Base-by-base conservation (phyloP, 305 asterid species). In the Fraxinus baroniana region DNA sequence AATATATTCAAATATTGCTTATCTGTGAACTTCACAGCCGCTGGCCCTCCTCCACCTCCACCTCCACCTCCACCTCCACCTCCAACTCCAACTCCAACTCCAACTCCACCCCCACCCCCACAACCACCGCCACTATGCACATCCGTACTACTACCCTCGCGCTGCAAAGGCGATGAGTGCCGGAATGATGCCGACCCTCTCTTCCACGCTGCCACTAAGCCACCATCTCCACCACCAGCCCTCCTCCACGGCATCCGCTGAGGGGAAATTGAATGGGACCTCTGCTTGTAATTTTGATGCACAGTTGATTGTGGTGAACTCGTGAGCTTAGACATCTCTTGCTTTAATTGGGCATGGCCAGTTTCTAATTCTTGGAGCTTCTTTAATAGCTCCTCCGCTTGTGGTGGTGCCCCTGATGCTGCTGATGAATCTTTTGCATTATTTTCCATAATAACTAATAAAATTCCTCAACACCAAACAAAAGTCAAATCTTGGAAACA, bases 211-310 rank as follows among this genome's bases (percentile, higher is more conserved):
- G 89, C 90, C 80, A 68, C 83, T 0, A 64, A 62, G 79, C 86
- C 85, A 22, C 89, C 90, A 64, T 88, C 93, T 68, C 89, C 90
- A 20, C 87, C 89, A 70, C 83, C 87, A 2, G 80, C 62, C 80
- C 89, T 80, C 90, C 91, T 79, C 70, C 87, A 87, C 22, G 88
- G 88, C 17, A 87, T 81, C 78, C 95, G 85, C 85, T 89, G 93
- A 1, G 98, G 98, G 32, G 98, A 94, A 26, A 90, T 87, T 78
- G 98, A 94, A 83, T 92, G 95, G 55, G 98, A 91, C 95, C 98
- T 90, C 86, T 90, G 92, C 85, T 90, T 88, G 81, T 52, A 81
- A 13, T 57, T 86, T 26, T 81, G 86, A 81, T 70, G 86, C 75
- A 86, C 85, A 30, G 87, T 37, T 37, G 77, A 37, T 68, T 36